These are phyloP conservation scores for Lathyrus tuberosus DNA, from an alignment of 306 rosid genomes.

Conservation along the genomic window DNA sequence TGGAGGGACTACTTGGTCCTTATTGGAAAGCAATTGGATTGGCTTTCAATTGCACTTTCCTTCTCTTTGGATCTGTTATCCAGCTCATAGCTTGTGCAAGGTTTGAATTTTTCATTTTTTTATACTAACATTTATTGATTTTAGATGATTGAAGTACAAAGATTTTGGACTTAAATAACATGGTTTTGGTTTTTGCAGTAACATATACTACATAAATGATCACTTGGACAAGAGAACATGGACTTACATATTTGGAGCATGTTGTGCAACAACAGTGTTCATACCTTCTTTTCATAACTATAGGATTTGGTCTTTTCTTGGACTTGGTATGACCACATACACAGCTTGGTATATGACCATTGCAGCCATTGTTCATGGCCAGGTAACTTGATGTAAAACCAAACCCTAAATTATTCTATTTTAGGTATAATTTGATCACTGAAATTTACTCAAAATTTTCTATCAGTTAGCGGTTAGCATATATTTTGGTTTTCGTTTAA, in stretches of 20 bases:
- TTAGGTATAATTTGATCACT: no score
- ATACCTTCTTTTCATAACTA: constrained; percentile 94
- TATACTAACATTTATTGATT: neutral
- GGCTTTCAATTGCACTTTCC: constrained; percentile 95
- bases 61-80: constrained; percentile 90
- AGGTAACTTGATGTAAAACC: constrained; percentile 44
- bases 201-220: constrained; percentile 85
- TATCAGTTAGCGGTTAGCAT: no score
- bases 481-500: no score
- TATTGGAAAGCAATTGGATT: constrained; percentile 87
- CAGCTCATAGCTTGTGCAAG: constrained; percentile 99
- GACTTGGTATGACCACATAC: constrained; percentile 96
- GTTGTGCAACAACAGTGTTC: constrained; percentile 97
- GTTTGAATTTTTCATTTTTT: constrained; percentile 38
- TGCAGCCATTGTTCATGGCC: constrained; percentile 78
- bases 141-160: neutral
- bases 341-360: constrained; percentile 96
- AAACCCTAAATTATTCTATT: no score
- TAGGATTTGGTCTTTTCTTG: constrained; percentile 94
- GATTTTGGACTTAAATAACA: neutral
- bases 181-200: constrained; percentile 52
- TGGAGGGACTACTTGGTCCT: constrained; percentile 92
- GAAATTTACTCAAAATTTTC: no score
- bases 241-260: constrained; percentile 95
- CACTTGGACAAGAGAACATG: constrained; percentile 92